Conservation (phyloP, 2,329 filamentous ascomycete genomes). For the Aspergillus pseudoglaucus region DNA sequence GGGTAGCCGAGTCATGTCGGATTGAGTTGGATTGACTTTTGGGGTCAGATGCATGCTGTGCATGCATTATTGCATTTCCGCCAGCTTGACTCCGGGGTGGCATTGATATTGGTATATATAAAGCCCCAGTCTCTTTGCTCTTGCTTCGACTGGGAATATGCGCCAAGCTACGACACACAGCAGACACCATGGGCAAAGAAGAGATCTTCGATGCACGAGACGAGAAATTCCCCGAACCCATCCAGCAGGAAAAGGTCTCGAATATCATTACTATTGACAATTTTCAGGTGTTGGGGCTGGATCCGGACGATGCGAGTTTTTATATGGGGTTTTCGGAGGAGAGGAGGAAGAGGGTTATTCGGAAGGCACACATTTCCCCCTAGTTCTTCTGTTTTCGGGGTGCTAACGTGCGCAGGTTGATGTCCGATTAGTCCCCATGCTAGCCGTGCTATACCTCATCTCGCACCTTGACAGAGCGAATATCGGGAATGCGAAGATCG, state of each 20-base stretch:
- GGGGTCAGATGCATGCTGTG: no score
- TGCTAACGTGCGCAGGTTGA: slow-evolving; percentile 7
- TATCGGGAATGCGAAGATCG: slow-evolving; percentile 25
- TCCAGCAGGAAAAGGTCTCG: slow-evolving; percentile 6
- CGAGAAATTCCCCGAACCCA: slow-evolving; percentile 4
- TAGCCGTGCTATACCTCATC: slow-evolving; percentile 17
- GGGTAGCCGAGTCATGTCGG: no score
- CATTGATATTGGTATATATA: no score
- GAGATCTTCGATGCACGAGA: slow-evolving; percentile 1
- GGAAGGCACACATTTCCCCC: slow-evolving; percentile 6
- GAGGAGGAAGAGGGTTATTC: slow-evolving; percentile 12
- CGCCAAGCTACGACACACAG: not conserved
- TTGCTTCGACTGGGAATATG: no score
- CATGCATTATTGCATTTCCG: no score
- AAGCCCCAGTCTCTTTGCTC: no score
- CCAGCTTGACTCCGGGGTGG: no score
- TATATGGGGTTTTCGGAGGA: slow-evolving; percentile 20
- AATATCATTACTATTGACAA: slow-evolving; percentile 20
- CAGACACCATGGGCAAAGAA: not conserved
- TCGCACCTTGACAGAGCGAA: slow-evolving; percentile 22
- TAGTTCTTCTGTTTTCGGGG: not conserved
- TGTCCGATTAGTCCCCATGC: slow-evolving; percentile 12
- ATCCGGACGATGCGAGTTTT: slow-evolving; percentile 25
- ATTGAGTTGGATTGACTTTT: no score
- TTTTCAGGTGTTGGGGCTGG: slow-evolving; percentile 25